phyloP scores from a whole-genome alignment of 306 rosid genomes.

The Vicia sativa region DNA sequence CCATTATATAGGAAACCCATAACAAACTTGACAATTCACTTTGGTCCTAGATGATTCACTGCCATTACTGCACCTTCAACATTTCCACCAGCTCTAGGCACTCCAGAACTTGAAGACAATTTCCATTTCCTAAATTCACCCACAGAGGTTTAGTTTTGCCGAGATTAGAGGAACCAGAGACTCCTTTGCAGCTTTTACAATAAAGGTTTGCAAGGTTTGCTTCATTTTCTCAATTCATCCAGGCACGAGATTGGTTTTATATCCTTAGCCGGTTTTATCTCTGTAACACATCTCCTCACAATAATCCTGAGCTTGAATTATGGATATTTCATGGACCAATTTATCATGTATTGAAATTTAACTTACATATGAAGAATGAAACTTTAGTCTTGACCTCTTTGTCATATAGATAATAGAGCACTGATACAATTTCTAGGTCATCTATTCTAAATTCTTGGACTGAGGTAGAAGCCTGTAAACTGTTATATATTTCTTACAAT shows the following conservation, averaged over 20 bases:
- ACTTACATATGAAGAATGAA: conserved; percentile 11
- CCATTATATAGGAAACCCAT: too few relatives aligned
- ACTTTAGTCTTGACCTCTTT: not conserved
- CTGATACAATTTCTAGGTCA: conserved; percentile 6
- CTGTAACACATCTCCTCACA: not conserved
- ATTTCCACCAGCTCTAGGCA: not conserved
- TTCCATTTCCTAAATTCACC: not conserved
- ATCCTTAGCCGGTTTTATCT: not conserved
- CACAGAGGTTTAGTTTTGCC: not conserved
- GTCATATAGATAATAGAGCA: not conserved
- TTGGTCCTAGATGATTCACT: not conserved
- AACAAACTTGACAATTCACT: not conserved
- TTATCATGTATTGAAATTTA: conserved; percentile 11
- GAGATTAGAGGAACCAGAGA: not conserved
- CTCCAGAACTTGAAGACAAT: not conserved
- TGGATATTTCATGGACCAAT: not conserved
- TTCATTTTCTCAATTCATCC: conserved; percentile 6
- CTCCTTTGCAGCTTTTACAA: not conserved
- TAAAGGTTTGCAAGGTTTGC: not conserved
- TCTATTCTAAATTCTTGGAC: not conserved
- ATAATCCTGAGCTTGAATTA: conserved; percentile 1
- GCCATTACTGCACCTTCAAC: conserved; percentile 11
- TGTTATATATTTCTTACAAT: not conserved
- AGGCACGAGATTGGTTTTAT: not conserved
- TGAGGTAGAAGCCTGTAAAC: conserved; percentile 11